These are phyloP conservation scores for Jatropha curcas DNA, from an alignment of 345 rosid genomes.

Conservation along the genomic window DNA sequence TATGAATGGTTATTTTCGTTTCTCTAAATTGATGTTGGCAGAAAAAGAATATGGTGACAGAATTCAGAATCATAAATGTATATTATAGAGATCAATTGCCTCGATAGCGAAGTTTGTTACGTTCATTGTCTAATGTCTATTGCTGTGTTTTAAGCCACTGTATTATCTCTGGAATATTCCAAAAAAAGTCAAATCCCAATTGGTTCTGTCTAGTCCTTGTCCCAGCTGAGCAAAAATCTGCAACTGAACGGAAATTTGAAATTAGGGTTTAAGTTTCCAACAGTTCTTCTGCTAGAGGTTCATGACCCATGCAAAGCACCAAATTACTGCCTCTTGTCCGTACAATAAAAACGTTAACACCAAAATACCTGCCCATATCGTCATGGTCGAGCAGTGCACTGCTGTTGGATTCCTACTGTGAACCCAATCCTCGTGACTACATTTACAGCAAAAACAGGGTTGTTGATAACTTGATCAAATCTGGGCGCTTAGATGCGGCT, in stretches of 20 bases:
- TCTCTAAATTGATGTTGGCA: not conserved
- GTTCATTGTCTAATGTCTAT: too few species aligned
- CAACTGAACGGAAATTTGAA: not conserved
- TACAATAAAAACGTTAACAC: constrained; percentile 34
- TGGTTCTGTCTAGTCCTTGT: too few species aligned
- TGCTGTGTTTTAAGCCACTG: too few species aligned
- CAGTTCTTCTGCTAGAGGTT: not conserved
- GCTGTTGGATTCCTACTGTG: constrained; percentile 34
- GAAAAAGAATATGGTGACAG: too few species aligned
- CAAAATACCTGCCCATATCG: constrained; percentile 16
- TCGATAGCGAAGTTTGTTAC: too few species aligned
- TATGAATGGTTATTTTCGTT: not conserved
- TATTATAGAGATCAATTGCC: too few species aligned
- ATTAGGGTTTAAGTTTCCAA: not conserved
- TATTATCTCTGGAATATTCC: too few species aligned
- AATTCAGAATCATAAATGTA: too few species aligned
- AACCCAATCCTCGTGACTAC: constrained; percentile 23
- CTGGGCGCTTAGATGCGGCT: constrained; percentile 46
- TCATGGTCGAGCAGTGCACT: constrained; percentile 12
- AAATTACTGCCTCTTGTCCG: constrained; percentile 35
- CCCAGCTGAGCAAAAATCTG: not conserved
- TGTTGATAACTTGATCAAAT: constrained; percentile 43
- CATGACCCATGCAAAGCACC: constrained; percentile 37
- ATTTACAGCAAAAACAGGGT: constrained; percentile 43
- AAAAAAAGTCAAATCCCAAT: too few species aligned